A percentile compares a stretch with the other conserved stretches of the same genome.
Conservation (phyloP, 352 stramenopile genomes). For the Thraustotheca clavata region DNA sequence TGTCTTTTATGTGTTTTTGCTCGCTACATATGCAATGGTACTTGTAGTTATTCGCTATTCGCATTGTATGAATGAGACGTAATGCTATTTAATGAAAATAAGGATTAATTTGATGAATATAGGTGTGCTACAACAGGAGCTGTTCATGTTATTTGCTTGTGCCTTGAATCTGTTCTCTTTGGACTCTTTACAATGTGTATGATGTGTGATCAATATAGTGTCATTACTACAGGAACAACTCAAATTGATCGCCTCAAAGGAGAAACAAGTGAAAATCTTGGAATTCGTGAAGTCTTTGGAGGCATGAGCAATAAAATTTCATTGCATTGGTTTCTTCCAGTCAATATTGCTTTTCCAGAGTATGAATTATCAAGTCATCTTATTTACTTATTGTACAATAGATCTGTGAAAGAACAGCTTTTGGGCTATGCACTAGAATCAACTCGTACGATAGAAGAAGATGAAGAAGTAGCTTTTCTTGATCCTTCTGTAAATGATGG, state of each 20-base stretch:
- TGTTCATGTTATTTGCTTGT: constrained; percentile 73
- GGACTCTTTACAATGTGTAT: constrained; percentile 98
- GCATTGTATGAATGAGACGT: constrained; percentile 78
- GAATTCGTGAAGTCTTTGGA: constrained; percentile 78
- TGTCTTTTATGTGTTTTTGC: constrained; percentile 90
- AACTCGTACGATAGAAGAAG: constrained; percentile 48
- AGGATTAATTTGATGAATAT: background rate
- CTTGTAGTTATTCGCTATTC: constrained; percentile 89
- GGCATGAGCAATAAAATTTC: constrained; percentile 45
- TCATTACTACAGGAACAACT: constrained; percentile 93
- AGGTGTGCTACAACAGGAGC: constrained; percentile 68
- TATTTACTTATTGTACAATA: constrained; percentile 18
- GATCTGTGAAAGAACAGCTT: constrained; percentile 73
- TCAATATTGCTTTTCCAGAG: constrained; percentile 81
- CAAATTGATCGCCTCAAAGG: constrained; percentile 97
- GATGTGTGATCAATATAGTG: constrained; percentile 97
- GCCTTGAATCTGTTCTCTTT: constrained; percentile 91
- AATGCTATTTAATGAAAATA: constrained; percentile 22
- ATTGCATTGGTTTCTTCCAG: constrained; percentile 71
- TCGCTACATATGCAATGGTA: constrained; percentile 91
- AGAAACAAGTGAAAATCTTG: constrained; percentile 57
- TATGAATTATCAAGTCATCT: constrained; percentile 28
- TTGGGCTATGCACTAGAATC: constrained; percentile 72
- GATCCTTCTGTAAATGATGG: constrained; percentile 62
- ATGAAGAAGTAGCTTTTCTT: constrained; percentile 49